Conservation (phyloP, 768 basidiomycete genomes). For the Psilocybe tampanensis region DNA sequence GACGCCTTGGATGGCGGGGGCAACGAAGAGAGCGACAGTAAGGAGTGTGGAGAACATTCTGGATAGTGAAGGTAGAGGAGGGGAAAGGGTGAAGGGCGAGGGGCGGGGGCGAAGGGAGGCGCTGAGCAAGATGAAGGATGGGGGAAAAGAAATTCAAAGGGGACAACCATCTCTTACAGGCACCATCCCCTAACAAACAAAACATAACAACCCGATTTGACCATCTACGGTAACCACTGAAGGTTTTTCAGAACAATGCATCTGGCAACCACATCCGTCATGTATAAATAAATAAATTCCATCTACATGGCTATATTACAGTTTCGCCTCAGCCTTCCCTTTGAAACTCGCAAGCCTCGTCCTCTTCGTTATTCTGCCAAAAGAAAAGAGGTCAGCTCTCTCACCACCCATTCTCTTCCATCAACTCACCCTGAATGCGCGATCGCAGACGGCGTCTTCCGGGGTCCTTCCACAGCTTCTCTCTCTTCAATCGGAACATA, state of each 20-base stretch:
- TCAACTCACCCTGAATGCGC: conserved; percentile 75
- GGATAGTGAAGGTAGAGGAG: conserved; percentile 25
- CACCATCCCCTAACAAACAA: conserved; percentile 10
- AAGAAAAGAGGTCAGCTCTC: conserved; percentile 32
- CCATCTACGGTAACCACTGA: conserved; percentile 7
- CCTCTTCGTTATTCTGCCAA: conserved; percentile 63
- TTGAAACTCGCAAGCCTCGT: conserved; percentile 61
- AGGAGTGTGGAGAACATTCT: conserved; percentile 83
- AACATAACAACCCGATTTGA: conserved; percentile 13
- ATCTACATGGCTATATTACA: conserved; percentile 17
- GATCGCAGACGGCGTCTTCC: conserved; percentile 63
- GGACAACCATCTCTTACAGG: conserved; percentile 4
- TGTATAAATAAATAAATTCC: neutral
- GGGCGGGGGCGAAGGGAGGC: conserved; percentile 28
- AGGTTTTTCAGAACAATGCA: conserved; percentile 6
- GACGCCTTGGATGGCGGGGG: conserved; percentile 52
- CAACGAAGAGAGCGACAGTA: conserved; percentile 68
- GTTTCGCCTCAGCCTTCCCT: conserved; percentile 19
- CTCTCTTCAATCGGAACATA: conserved; percentile 72
- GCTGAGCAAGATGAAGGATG: conserved; percentile 28
- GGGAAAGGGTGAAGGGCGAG: conserved; percentile 30
- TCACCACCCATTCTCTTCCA: conserved; percentile 10
- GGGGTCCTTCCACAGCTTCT: conserved; percentile 50
- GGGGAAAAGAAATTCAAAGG: conserved; percentile 16
- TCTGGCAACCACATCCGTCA: conserved; percentile 11